These are phyloP conservation scores for Herpetospermum pedunculosum DNA, from an alignment of 306 rosid genomes.

Conservation along the genomic window DNA sequence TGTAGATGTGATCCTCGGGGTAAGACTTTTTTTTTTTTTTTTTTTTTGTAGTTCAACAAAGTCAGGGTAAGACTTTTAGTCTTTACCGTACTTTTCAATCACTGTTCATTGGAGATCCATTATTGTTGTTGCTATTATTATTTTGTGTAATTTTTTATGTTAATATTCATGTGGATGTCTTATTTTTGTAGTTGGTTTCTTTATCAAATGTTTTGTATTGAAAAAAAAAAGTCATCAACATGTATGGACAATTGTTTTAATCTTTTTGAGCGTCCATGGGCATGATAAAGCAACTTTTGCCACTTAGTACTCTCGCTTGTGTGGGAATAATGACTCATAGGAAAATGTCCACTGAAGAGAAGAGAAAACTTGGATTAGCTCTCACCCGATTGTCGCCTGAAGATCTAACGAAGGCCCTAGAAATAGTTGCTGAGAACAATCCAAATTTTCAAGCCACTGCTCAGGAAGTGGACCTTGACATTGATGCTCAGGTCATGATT, in stretches of 20 bases:
- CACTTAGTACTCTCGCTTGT: neutral
- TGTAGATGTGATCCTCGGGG: neutral
- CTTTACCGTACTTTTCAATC: neutral
- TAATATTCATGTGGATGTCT: neutral
- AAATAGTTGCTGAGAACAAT: conserved; percentile 66
- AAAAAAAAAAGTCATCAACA: neutral
- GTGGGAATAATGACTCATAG: conserved; percentile 20
- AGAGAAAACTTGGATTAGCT: conserved; percentile 66
- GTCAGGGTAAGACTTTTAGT: neutral
- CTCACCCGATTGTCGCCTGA: conserved; percentile 60
- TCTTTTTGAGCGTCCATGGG: neutral
- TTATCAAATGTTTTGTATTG: neutral
- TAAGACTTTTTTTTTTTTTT: neutral
- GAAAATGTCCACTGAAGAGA: conserved; percentile 62
- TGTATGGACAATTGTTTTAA: neutral
- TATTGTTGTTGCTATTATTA: neutral
- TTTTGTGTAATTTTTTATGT: neutral
- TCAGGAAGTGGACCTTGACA: conserved; percentile 90
- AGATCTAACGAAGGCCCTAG: conserved; percentile 61
- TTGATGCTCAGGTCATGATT: conserved; percentile 62
- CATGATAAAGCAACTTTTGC: neutral
- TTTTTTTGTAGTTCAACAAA: neutral
- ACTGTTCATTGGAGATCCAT: neutral
- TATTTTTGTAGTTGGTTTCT: neutral
- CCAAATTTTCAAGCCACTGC: conserved; percentile 70